phyloP scores from a whole-genome alignment of 2,329 filamentous ascomycete species.

The Colletotrichum siamense region DNA sequence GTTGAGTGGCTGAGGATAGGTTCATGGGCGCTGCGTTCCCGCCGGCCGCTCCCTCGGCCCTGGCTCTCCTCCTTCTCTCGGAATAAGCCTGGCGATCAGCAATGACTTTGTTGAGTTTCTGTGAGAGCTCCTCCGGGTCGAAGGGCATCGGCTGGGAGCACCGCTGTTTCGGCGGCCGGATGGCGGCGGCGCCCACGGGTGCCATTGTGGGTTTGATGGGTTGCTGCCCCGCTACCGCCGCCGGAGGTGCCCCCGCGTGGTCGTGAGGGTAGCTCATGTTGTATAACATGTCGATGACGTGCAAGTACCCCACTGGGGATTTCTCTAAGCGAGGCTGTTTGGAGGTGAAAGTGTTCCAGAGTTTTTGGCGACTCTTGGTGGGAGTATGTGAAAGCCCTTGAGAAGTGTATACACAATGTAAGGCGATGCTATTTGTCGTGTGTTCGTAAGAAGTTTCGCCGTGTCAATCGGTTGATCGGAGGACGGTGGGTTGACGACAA shows the following conservation, averaged over 20 bases:
- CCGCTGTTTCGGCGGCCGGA: constrained; percentile 14
- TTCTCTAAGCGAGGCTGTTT: not conserved
- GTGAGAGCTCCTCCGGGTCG: constrained; percentile 60
- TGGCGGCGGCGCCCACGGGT: not conserved
- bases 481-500: not conserved
- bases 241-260: constrained; percentile 1
- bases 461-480: not conserved
- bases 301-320: not conserved
- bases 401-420: not conserved
- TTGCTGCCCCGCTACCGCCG: not conserved
- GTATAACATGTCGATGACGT: constrained; percentile 25
- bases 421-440: not conserved
- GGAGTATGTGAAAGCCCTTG: not conserved
- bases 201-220: not conserved
- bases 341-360: not conserved
- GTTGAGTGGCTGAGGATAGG: not conserved
- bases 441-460: not conserved
- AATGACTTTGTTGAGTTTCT: constrained; percentile 56
- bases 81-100: constrained; percentile 52
- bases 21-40: not conserved
- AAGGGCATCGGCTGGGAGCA: constrained; percentile 37
- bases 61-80: constrained; percentile 37
- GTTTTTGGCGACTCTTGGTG: not conserved
- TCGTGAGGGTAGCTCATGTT: constrained; percentile 30
- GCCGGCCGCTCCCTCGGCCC: constrained; percentile 26